Evolutionary conservation across 495 filamentous ascomycete species (phyloP).

Genomic region (Annulohypoxylon maeteangense): DNA sequence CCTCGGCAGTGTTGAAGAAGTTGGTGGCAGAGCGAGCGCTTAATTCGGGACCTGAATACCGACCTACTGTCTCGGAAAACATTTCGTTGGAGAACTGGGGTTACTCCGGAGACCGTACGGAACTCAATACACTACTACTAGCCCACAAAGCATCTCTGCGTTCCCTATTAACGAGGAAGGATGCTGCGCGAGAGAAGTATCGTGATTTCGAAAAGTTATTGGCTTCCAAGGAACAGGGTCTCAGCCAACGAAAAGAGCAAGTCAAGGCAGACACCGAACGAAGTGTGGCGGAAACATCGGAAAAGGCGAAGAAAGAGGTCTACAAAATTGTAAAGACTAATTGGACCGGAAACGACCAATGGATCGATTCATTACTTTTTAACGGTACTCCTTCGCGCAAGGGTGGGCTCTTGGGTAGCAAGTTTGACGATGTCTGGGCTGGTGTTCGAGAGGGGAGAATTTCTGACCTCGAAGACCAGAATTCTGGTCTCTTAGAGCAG

Average conservation of each 20-base stretch:
- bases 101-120: constrained; percentile 67
- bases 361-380: constrained; percentile 72
- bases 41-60: constrained; percentile 48
- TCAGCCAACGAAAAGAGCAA: constrained; percentile 56
- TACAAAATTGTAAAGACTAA: constrained; percentile 69
- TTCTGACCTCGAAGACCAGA: constrained; percentile 59
- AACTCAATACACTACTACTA: constrained; percentile 72
- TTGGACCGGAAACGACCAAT: constrained; percentile 78
- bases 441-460: constrained; percentile 66
- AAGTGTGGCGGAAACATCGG: constrained; percentile 44
- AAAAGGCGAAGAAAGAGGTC: constrained; percentile 54
- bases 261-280: constrained; percentile 40
- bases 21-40: constrained; percentile 59
- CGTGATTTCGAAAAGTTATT: constrained; percentile 69
- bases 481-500: constrained; percentile 65
- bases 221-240: constrained; percentile 57
- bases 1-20: constrained; percentile 80
- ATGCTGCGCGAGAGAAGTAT: constrained; percentile 62
- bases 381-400: constrained; percentile 68
- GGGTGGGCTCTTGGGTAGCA: constrained; percentile 70
- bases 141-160: constrained; percentile 75
- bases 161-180: constrained; percentile 63
- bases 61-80: constrained; percentile 61
- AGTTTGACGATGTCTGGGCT: constrained; percentile 75
- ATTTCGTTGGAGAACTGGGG: constrained; percentile 72